Conservation (phyloP, 192 early-diverging fungal species). For the Coemansia asiatica region DNA sequence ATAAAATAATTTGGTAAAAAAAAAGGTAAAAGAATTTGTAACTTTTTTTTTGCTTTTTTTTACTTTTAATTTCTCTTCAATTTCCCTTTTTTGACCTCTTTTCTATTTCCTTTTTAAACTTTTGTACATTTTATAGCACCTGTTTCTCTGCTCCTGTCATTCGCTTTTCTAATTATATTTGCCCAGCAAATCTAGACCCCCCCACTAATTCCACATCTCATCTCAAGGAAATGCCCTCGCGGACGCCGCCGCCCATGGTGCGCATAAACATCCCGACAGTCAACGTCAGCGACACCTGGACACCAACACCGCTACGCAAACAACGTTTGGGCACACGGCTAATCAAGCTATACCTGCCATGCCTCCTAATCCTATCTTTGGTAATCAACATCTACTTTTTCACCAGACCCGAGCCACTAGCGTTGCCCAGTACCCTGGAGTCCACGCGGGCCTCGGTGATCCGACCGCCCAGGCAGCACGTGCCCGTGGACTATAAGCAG, state of each 20-base stretch:
- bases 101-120: neutral
- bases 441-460: conserved; percentile 15
- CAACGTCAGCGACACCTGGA: conserved; percentile 47
- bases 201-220: conserved; percentile 3
- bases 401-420: conserved; percentile 43
- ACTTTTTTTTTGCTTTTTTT: neutral
- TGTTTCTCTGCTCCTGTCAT: neutral
- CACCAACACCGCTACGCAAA: conserved; percentile 51
- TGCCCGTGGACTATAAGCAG: conserved; percentile 23
- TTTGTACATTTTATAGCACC: too few relatives aligned
- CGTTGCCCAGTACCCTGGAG: conserved; percentile 26
- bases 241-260: conserved; percentile 45
- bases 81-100: conserved; percentile 1
- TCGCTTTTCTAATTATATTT: too few relatives aligned
- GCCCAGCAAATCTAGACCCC: neutral
- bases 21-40: neutral
- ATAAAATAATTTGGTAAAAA: too few relatives aligned
- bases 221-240: conserved; percentile 38
- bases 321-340: conserved; percentile 35
- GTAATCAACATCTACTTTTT: conserved; percentile 55
- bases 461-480: conserved; percentile 19
- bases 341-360: conserved; percentile 38
- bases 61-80: neutral
- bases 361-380: conserved; percentile 37
- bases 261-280: conserved; percentile 57